Base-by-base conservation (phyloP, 257 asterid species). In the Linderniella brevidens region DNA sequence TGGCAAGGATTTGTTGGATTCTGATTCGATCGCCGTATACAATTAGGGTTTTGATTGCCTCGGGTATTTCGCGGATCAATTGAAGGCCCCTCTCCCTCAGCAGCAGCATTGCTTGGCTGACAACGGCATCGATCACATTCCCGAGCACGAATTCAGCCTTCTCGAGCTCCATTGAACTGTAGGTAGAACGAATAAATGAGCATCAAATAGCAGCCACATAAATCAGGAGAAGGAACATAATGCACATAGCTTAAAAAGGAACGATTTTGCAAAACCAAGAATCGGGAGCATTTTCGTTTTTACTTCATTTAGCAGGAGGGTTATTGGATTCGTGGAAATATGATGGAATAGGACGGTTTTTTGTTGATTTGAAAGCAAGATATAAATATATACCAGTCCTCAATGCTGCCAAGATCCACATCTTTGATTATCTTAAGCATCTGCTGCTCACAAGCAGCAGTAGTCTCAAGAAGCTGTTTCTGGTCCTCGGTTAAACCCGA, bases 381-480 rank as follows among this genome's bases (percentile, higher is more conserved):
- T n/a, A n/a, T n/a, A n/a, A n/a, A n/a, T n/a, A n/a, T n/a, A 25
- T 25, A 25, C 32, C 32, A 3, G 6, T 77, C 74, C 59, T 79
- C 93, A n/a, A 86, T 71, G 66, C 46, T 79, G 56, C 69, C 85
- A 41, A 69, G 64, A 61, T 75, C 80, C 45, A 75, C 78, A 49
- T 86, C 97, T 68, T 59, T 67, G 61, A 79, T 61, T 42, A 86
- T 82, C 87, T 82, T 86, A 11, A 63, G 49, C 69, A 86, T 69
- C 74, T 82, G 93, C 68, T 68, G 82, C 87, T 75, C 92, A 61
- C 94, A 86, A 64, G 97, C 83, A 56, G 76, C 64, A 57, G 90
- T 79, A 13, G 93, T 86, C 71, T 79, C 87, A 44, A 86, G 71
- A 48, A 65, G 67, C 77, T 79, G 97, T 70, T 66, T 86, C 50